These are phyloP conservation scores for Podospora tetraspora DNA, from an alignment of 495 filamentous ascomycete species.

Conservation along the genomic window DNA sequence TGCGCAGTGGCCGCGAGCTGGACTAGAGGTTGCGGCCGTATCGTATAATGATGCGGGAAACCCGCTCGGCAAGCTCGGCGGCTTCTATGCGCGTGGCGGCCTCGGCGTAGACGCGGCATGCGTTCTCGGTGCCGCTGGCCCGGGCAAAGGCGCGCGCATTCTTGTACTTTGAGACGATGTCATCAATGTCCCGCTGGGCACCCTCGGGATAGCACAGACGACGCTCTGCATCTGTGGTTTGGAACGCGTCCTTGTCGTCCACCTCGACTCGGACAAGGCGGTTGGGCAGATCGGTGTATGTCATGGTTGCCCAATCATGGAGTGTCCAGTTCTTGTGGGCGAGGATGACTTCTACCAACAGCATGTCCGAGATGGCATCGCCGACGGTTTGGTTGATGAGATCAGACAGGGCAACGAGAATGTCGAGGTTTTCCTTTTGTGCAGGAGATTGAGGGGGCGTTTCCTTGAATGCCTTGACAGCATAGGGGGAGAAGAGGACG, in stretches of 20 bases:
- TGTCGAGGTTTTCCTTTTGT: constrained; percentile 78
- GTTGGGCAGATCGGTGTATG: constrained; percentile 94
- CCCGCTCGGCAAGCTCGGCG: constrained; percentile 78
- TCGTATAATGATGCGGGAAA: constrained; percentile 63
- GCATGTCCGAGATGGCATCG: constrained; percentile 89
- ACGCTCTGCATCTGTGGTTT: constrained; percentile 85
- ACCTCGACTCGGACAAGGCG: constrained; percentile 91
- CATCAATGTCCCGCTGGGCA: constrained; percentile 79
- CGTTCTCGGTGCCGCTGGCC: constrained; percentile 92
- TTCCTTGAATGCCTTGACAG: constrained; percentile 67
- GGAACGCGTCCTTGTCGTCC: constrained; percentile 77
- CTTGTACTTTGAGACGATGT: constrained; percentile 81
- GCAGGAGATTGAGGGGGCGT: constrained; percentile 84
- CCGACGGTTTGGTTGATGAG: constrained; percentile 98
- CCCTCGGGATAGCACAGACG: constrained; percentile 72
- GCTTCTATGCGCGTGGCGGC: constrained; percentile 78
- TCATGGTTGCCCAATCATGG: constrained; percentile 77
- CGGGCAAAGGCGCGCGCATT: constrained; percentile 86
- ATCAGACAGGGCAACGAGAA: constrained; percentile 71
- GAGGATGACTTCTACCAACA: constrained; percentile 93
- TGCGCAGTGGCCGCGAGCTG: constrained; percentile 11
- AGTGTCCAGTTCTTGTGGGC: constrained; percentile 91
- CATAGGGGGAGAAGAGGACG: constrained; percentile 82
- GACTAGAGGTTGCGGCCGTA: constrained; percentile 21
- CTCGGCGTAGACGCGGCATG: constrained; percentile 94